Base-by-base conservation (phyloP, 2,329 filamentous ascomycete genomes). In the Nemania sp. region DNA sequence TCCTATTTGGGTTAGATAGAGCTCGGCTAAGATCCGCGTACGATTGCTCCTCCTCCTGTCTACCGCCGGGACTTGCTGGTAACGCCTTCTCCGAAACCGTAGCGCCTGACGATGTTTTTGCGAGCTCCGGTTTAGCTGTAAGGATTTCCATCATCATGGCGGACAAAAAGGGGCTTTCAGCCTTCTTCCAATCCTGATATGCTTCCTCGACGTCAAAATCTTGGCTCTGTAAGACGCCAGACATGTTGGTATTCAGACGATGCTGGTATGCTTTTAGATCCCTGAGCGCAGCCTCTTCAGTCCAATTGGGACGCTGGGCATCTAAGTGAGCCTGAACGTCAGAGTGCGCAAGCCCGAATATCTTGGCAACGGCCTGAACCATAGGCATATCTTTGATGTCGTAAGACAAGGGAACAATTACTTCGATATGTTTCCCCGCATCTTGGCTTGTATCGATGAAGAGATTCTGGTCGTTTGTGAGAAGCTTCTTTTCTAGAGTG, bases 361-460 rank as follows among this genome's bases (percentile, higher is more conserved):
- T 92, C 74, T 87, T 90, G 58, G 92, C 92, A 27, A 99, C 94
- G 41, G 91, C 88, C 78, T 96, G 91, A 29, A 97, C 96, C 81
- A 98, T 87, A 43, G 91, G 91, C 96, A 99, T 99, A 78, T 99
- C 96, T 80, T 96, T 97, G 77, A 98, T 91, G 79, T 98, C 93
- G 79, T 97, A 93, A 76, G 90, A 96, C 66, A 97, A 83, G 11
- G 95, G 94, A 2, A 94, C 88, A 64, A 92, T 86, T 24, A 95
- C 92, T 79, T 98, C 95, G 70, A 96, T 86, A 8, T 91, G 92
- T 55, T 88, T 88, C 41, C 89, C 84, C 54, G 85, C 84, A 62
- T 87, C 85, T 74, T 88, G 86, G 55, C 85, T 85, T 56, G 86
- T 85, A 72, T 87, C 86, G 20, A 90, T 85, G 54, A 89, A 89